Conservation (phyloP, 2,329 filamentous ascomycete species). For the Calonectria henricotiae region DNA sequence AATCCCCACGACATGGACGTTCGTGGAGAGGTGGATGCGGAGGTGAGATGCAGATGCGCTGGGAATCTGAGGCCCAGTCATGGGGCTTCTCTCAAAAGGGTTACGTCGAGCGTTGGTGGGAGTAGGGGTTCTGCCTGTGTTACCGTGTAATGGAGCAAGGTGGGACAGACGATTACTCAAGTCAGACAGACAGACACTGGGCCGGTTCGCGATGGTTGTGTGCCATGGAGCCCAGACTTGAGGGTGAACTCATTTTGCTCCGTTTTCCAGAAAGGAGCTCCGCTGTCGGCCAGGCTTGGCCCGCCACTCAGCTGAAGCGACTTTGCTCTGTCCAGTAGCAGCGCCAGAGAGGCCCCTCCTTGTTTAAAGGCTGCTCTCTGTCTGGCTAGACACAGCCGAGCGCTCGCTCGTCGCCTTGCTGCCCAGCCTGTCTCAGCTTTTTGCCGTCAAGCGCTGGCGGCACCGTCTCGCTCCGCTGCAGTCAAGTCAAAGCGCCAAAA, state of each 20-base stretch:
- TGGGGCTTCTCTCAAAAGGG: not conserved
- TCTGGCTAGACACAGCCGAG: not conserved
- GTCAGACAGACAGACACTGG: constrained; percentile 1
- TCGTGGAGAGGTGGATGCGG: constrained; percentile 19
- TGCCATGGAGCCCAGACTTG: not conserved
- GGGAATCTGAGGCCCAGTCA: constrained; percentile 18
- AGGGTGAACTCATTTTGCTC: constrained; percentile 5
- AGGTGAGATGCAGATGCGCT: constrained; percentile 22
- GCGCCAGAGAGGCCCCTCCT: not conserved
- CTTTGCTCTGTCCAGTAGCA: constrained; percentile 2
- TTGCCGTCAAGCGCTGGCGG: not conserved
- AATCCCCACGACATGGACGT: constrained; percentile 6
- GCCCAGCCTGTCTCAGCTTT: not conserved
- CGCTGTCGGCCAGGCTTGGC: constrained; percentile 25
- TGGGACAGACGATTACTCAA: constrained; percentile 9
- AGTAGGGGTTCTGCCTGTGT: not conserved
- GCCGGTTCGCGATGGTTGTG: constrained; percentile 6
- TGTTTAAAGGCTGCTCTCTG: not conserved
- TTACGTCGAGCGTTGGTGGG: constrained; percentile 6
- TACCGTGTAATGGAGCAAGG: not conserved
- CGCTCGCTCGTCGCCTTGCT: not conserved
- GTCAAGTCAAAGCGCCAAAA: constrained; percentile 1
- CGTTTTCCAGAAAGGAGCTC: constrained; percentile 29
- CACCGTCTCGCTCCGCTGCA: constrained; percentile 3
- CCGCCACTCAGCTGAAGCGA: constrained; percentile 6